phyloP scores from a whole-genome alignment of 2,329 filamentous ascomycete genomes.

The Berkeleyomyces basicola region DNA sequence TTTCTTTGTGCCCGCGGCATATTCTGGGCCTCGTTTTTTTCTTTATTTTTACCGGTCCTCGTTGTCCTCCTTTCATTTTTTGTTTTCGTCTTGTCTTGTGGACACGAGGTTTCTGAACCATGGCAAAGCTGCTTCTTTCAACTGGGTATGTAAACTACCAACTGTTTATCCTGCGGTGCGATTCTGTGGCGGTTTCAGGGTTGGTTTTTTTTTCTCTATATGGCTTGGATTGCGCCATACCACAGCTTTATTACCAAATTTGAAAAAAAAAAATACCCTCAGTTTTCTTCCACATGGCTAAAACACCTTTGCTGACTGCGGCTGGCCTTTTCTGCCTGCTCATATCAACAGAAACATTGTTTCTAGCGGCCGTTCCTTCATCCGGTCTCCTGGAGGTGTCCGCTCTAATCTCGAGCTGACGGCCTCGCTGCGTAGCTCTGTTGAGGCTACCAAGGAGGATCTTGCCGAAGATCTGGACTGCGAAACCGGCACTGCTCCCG shows the following conservation, averaged over 20 bases:
- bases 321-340: not conserved
- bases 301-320: conserved; percentile 13
- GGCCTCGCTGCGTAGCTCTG: conserved; percentile 72
- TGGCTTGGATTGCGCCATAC: not conserved
- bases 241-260: not conserved
- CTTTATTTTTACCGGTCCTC: not conserved
- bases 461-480: conserved; percentile 19
- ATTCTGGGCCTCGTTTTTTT: not conserved
- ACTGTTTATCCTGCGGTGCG: not conserved
- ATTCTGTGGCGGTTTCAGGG: not conserved
- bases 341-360: conserved; percentile 49
- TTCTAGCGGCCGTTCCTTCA: conserved; percentile 65
- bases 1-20: not conserved
- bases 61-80: not conserved
- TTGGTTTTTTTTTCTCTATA: not conserved
- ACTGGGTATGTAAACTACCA: conserved; percentile 45
- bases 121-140: conserved; percentile 70
- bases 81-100: not conserved
- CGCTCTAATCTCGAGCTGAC: conserved; percentile 90
- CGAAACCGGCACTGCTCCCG: not conserved
- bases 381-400: conserved; percentile 58
- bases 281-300: not conserved
- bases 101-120: not conserved
- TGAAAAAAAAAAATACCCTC: no score
- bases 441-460: conserved; percentile 55